Conservation (phyloP, 1,284 basidiomycete species). For the Bjerkandera adusta region DNA sequence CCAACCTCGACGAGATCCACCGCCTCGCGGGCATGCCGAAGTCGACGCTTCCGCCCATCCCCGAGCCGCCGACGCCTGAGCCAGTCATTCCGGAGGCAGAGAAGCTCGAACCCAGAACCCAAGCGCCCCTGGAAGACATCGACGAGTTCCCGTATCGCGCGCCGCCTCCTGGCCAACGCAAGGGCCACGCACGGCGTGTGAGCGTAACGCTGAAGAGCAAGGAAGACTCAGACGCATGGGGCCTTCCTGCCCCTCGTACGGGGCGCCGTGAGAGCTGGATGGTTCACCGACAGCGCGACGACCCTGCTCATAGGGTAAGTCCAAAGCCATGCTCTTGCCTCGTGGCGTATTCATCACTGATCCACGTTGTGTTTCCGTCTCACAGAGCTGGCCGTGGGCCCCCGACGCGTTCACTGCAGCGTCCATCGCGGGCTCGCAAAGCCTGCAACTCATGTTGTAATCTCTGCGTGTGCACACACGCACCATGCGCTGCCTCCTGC, state of each 20-base stretch:
- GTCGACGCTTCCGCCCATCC: constrained; percentile 2
- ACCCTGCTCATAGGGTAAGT: constrained; percentile 17
- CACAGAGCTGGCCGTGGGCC: constrained; percentile 20
- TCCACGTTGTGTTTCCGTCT: constrained; percentile 12
- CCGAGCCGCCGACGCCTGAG: constrained; percentile 3
- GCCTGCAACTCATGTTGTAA: constrained; percentile 10
- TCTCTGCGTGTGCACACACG: neutral
- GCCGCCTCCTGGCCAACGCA: constrained; percentile 22
- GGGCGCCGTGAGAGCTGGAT: constrained; percentile 18
- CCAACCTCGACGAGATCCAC: constrained; percentile 12
- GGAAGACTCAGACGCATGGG: constrained; percentile 25
- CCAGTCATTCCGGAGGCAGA: constrained; percentile 10
- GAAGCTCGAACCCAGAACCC: neutral
- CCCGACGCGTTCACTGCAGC: constrained; percentile 13
- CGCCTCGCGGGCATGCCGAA: constrained; percentile 8
- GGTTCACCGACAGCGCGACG: constrained; percentile 18
- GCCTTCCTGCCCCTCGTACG: constrained; percentile 7
- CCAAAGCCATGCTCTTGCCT: constrained; percentile 8
- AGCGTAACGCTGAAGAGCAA: constrained; percentile 29
- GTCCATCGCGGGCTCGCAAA: constrained; percentile 1
- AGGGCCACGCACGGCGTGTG: constrained; percentile 27
- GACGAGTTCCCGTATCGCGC: constrained; percentile 26
- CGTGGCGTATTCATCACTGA: constrained; percentile 11
- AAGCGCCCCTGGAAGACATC: neutral
- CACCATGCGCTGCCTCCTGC: no score